phyloP scores from a whole-genome alignment of 257 asterid genomes.

The Sherardia arvensis region DNA sequence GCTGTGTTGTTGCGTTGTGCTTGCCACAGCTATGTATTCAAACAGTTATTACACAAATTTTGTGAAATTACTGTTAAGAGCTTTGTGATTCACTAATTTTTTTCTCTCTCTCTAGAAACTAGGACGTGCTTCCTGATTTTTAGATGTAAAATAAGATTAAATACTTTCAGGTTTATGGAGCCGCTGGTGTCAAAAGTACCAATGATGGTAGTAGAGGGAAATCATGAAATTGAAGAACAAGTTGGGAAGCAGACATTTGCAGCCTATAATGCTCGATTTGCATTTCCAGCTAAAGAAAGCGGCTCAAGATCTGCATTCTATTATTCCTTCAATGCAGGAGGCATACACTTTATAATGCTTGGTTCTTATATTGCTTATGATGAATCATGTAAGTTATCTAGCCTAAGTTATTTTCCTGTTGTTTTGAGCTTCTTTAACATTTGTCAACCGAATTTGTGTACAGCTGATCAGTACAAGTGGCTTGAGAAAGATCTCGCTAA shows the following conservation, averaged over 20 bases:
- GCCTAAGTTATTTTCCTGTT: background rate
- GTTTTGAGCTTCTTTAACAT: background rate
- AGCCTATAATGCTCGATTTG: slow-evolving; percentile 72
- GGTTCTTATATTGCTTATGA: slow-evolving; percentile 64
- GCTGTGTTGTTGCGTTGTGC: background rate
- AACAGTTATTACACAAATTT: background rate
- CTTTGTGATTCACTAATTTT: background rate
- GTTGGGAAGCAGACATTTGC: slow-evolving; percentile 53
- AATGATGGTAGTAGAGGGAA: slow-evolving; percentile 91
- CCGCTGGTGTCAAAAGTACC: slow-evolving; percentile 73
- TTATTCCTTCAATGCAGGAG: slow-evolving; percentile 90
- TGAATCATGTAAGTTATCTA: slow-evolving; percentile 39
- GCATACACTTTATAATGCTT: slow-evolving; percentile 82
- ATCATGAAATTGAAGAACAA: slow-evolving; percentile 92
- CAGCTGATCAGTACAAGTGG: slow-evolving; percentile 89
- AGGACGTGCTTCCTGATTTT: background rate
- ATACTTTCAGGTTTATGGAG: slow-evolving; percentile 66
- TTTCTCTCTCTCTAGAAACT: background rate
- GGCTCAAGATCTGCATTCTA: slow-evolving; percentile 68
- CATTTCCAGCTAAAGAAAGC: slow-evolving; percentile 78
- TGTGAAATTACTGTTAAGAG: background rate
- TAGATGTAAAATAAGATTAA: background rate
- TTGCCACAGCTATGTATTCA: background rate
- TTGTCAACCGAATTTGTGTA: background rate
- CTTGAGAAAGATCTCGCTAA: slow-evolving; percentile 59